phyloP scores from a whole-genome alignment of 2,329 filamentous ascomycete species.

The Hymenotorrendiella dingleyae region DNA sequence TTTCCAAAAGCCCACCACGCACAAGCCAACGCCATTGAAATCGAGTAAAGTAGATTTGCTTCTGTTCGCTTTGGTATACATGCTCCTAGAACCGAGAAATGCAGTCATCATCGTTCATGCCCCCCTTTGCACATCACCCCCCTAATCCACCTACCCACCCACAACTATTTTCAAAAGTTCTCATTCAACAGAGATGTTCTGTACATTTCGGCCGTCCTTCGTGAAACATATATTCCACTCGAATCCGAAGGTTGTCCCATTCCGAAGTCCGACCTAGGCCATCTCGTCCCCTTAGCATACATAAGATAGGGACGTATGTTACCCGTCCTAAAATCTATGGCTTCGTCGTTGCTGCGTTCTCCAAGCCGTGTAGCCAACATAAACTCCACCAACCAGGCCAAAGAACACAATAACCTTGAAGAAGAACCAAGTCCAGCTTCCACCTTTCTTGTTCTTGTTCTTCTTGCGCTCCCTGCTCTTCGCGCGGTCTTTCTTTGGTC shows the following conservation, averaged over 20 bases:
- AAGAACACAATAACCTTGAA: slow-evolving; percentile 79
- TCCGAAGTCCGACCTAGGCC: no score
- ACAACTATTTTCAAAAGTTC: no score
- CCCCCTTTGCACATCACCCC: no score
- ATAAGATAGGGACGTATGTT: no score
- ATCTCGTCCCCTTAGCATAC: no score
- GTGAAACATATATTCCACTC: no score
- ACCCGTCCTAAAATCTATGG: slow-evolving; percentile 27
- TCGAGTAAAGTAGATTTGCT: neutral
- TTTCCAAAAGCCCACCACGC: no score
- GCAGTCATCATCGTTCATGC: neutral
- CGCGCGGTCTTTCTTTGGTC: slow-evolving; percentile 8
- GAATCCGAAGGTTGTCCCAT: no score
- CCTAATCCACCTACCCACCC: no score
- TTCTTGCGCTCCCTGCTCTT: slow-evolving; percentile 9
- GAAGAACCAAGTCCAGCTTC: slow-evolving; percentile 66
- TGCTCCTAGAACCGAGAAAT: slow-evolving; percentile 6
- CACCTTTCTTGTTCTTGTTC: slow-evolving; percentile 27
- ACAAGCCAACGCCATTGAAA: no score
- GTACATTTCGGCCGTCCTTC: no score
- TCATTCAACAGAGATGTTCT: no score
- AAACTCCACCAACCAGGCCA: slow-evolving; percentile 63
- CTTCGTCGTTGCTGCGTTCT: slow-evolving; percentile 41
- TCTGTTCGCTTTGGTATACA: slow-evolving; percentile 12
- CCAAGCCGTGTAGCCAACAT: slow-evolving; percentile 82